Evolutionary conservation across 2,329 filamentous ascomycete species (phyloP), one percentile per base, ranked within the genome.

Genomic region (Colletotrichum endophyticum): DNA sequence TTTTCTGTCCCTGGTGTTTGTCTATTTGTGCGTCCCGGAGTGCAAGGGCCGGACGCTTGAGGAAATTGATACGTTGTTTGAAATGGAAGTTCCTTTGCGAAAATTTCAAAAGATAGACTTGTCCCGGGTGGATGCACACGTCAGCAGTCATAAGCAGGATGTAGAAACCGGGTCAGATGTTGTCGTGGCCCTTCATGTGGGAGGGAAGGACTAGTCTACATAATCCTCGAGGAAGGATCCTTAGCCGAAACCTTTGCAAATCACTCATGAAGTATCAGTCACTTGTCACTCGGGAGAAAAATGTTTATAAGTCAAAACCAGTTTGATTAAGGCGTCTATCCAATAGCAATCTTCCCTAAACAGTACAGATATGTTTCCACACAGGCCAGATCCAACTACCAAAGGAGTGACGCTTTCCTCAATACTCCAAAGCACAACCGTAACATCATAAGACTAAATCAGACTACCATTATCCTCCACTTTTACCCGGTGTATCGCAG

Each of bases 31-130:
- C 70, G 80, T 87, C 8, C 86, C 86, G 5, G 86, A 87, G 75
- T 85, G 83, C 66, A 92, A 94, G 81, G 94, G 93, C 73, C 90
- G 94, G 5, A 93, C 91, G 0, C 88, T 96, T 3, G 95, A 96
- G 84, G 94, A 96, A 83, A 94, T 96, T 73, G 94, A 96, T 27
- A 12, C 49, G 36, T 28, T 70, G 3, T 56, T 70, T 32, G 68
- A 63, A n/a, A 63, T 56, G 57, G 49, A 70, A 19, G 68, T 70
- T 19, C 56, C 68, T 13, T 53, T 70, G 68, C 57, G 68, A 8
- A 30, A 34, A 28, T 63, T 53, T 27, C 68, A 70, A 1, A 27
- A 70, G 27, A 36, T n/a, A 4, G 36, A 63, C 22, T 11, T 53
- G n/a, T 59, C 36, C 19, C 27, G 2, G 19, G n/a, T 8, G 25